Evolutionary conservation across 2,329 filamentous ascomycete genomes (phyloP), one percentile per base, ranked within the genome.

Genomic region (Clarireedia paspali): DNA sequence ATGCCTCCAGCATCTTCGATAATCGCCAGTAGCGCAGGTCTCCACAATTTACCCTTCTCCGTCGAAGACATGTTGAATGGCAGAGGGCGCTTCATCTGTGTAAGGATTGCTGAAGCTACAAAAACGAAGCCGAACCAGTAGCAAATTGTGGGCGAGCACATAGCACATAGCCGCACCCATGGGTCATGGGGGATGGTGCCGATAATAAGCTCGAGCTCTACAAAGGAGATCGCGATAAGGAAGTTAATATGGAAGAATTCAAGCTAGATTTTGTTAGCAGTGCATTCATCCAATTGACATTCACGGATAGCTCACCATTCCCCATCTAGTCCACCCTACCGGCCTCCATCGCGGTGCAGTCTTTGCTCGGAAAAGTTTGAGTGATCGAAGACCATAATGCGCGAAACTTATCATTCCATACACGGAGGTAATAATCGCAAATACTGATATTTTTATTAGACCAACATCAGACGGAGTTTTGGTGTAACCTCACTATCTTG

Each of bases 31-130:
- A 64, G 17, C 5, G 61, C 64, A 14, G 64, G 63, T n/a, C 59
- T 56, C 63, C 62, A 66, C 34, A 49, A 36, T 14, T 47, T 50
- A 5, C 63, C 64, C 44, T 66, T 66, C 20, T 58, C 57, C n/a
- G 64, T 64, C 3, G 63, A 67, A 15, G 63, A 64, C 63, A 67
- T 64, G 36, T 64, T 66, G 53, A 66, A 66, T 4, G 64, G 61
- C 5, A 66, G 34, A 17, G 34, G 55, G 44, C 56, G 58, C 4
- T 48, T 27, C 46, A 62, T 47, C 34, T 62, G 55, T 27, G 64
- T 64, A n/a, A 62, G 54, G 24, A 60, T 57, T 9, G 62, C 59
- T 17, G 62, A 60, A 5, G 6, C 50, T 42, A 56, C 47, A 46
- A 64, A 63, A 14, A 66, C 49, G 42, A 63, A 62, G 7, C 63